These are phyloP conservation scores for Metschnikowia colocasiae DNA, from an alignment of 805 yeast genomes.

Conservation along the genomic window DNA sequence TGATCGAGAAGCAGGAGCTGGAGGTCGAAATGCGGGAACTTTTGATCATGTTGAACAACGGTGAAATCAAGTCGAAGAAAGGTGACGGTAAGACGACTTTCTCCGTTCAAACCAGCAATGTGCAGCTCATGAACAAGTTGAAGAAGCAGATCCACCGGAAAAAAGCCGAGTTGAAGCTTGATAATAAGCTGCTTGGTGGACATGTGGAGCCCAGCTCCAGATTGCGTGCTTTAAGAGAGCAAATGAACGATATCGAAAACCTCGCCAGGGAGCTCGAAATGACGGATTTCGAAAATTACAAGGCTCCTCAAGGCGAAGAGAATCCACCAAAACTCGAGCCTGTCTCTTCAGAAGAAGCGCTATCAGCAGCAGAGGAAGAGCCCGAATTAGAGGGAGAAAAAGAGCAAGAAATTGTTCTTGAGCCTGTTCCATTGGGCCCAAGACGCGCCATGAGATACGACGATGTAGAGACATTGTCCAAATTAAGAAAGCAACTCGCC, in stretches of 20 bases:
- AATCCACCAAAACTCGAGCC: neutral
- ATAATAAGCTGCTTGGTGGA: conserved; percentile 45
- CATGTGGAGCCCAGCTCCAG: conserved; percentile 74
- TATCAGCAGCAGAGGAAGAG: neutral
- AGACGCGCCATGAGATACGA: conserved; percentile 42
- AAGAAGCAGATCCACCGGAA: conserved; percentile 45
- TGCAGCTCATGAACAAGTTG: conserved; percentile 37
- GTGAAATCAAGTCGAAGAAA: conserved; percentile 33
- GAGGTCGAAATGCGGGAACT: conserved; percentile 76
- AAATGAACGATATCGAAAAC: conserved; percentile 79
- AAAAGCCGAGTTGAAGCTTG: conserved; percentile 45
- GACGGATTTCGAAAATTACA: conserved; percentile 63
- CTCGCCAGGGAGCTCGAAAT: conserved; percentile 85
- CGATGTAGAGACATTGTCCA: conserved; percentile 54
- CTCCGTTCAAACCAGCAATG: conserved; percentile 32
- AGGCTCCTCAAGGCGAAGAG: conserved; percentile 11
- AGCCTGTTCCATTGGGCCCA: conserved; percentile 29
- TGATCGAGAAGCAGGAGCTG: conserved; percentile 68
- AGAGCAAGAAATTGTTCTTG: conserved; percentile 13
- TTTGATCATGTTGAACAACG: conserved; percentile 55
- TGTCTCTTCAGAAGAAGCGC: neutral
- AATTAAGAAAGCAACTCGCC: conserved; percentile 54
- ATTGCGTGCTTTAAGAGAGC: conserved; percentile 67
- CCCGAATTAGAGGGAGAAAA: conserved; percentile 16
- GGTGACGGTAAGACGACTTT: conserved; percentile 35